phyloP scores from a whole-genome alignment of 768 basidiomycete species.

The Cystofilobasidium macerans region DNA sequence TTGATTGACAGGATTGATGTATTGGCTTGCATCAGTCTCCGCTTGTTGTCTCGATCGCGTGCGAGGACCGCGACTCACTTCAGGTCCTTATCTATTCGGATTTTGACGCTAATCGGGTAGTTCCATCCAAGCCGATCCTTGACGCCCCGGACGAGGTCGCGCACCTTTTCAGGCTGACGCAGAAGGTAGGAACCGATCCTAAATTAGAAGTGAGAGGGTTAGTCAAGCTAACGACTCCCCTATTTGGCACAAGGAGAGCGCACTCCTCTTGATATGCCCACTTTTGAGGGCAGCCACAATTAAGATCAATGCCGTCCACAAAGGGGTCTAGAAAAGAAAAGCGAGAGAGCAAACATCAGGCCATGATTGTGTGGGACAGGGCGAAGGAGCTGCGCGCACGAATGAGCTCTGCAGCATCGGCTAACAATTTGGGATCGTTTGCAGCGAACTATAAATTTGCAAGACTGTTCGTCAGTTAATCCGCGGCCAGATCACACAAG shows the following conservation, averaged over 20 bases:
- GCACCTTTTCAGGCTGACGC: constrained; percentile 42
- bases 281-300: constrained; percentile 37
- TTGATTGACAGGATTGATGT: constrained; percentile 27
- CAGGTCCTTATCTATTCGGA: constrained; percentile 42
- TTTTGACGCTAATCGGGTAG: constrained; percentile 45
- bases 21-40: background rate
- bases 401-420: constrained; percentile 37
- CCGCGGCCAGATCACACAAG: too few relatives aligned
- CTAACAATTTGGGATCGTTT: constrained; percentile 39
- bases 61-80: constrained; percentile 25
- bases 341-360: background rate
- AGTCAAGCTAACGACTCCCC: background rate
- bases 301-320: constrained; percentile 45
- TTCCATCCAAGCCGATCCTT: constrained; percentile 41
- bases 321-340: constrained; percentile 28
- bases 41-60: background rate
- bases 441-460: constrained; percentile 41
- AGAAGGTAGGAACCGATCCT: constrained; percentile 44
- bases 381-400: background rate
- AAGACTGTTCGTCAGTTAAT: background rate
- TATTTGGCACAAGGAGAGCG: background rate
- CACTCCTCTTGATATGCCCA: constrained; percentile 1
- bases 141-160: constrained; percentile 42
- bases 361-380: background rate
- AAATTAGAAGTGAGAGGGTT: background rate